These are phyloP conservation scores for Penicillium taxi DNA, from an alignment of 495 filamentous ascomycete species.

Conservation along the genomic window DNA sequence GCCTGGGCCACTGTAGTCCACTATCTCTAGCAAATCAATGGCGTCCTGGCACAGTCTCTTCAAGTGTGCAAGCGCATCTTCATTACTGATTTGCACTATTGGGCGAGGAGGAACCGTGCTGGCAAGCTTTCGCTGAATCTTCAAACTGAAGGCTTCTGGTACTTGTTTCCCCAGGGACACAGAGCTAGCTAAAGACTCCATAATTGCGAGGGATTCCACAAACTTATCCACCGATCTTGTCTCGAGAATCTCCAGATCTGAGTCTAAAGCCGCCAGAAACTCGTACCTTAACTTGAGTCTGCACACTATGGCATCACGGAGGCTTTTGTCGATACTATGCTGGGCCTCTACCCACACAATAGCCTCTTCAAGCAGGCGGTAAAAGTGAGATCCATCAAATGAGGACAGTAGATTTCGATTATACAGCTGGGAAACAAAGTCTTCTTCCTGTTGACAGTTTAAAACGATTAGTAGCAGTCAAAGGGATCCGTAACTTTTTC, in stretches of 20 bases:
- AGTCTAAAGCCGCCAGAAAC: conserved; percentile 49
- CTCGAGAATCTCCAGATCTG: conserved; percentile 36
- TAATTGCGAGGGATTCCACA: conserved; percentile 32
- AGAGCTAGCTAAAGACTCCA: conserved; percentile 48
- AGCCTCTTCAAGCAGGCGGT: conserved; percentile 53
- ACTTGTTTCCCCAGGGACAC: conserved; percentile 57
- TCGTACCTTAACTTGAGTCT: conserved; percentile 57
- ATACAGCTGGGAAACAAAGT: conserved; percentile 87
- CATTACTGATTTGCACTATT: conserved; percentile 67
- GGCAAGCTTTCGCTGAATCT: conserved; percentile 80
- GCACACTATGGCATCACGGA: conserved; percentile 52
- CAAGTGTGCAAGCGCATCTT: conserved; percentile 63
- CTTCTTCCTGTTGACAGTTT: conserved; percentile 63
- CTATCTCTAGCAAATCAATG: conserved; percentile 56
- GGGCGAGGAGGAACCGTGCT: conserved; percentile 90
- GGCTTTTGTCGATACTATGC: conserved; percentile 38
- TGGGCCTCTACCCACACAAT: conserved; percentile 43
- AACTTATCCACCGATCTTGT: conserved; percentile 34
- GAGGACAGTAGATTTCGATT: conserved; percentile 64
- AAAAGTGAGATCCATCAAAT: conserved; percentile 49
- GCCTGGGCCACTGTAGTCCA: conserved; percentile 59
- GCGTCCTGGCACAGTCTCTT: conserved; percentile 65
- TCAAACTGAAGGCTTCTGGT: conserved; percentile 74
- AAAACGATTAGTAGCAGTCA: neutral
- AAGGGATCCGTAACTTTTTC: neutral